Conservation (phyloP, 805 yeast species). For the Ogataea corticis region DNA sequence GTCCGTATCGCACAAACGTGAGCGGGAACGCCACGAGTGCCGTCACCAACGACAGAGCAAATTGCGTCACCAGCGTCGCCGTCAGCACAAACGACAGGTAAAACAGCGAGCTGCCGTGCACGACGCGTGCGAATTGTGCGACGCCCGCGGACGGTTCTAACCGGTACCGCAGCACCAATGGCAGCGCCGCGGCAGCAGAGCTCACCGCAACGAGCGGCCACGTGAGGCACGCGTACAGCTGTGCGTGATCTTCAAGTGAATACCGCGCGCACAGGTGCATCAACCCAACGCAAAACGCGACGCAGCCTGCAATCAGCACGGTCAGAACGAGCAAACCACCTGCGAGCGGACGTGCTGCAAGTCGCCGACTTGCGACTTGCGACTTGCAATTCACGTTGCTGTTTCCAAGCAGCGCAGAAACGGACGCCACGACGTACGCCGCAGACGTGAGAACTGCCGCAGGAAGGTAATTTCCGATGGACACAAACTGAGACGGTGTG, state of each 20-base stretch:
- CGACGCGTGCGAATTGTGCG: conserved; percentile 26
- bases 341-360: too few relatives aligned
- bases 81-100: conserved; percentile 68
- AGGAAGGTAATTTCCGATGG: conserved; percentile 92
- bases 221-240: conserved; percentile 13
- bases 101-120: conserved; percentile 41
- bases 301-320: conserved; percentile 22
- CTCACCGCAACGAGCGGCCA: conserved; percentile 14
- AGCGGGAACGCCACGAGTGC: conserved; percentile 78
- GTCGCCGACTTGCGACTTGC: too few relatives aligned
- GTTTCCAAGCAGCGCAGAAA: conserved; percentile 53
- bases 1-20: conserved; percentile 52
- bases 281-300: conserved; percentile 29
- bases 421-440: conserved; percentile 67
- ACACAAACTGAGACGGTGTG: conserved; percentile 78
- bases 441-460: conserved; percentile 73
- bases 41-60: conserved; percentile 71
- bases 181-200: conserved; percentile 12
- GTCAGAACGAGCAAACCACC: conserved; percentile 34
- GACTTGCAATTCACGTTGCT: conserved; percentile 36
- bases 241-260: conserved; percentile 12
- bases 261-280: conserved; percentile 10
- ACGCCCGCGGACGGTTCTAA: conserved; percentile 4
- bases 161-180: conserved; percentile 15
- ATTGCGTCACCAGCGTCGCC: conserved; percentile 78